Evolutionary conservation across 305 asterid species (phyloP).

Genomic region (Fraxinus platypoda): DNA sequence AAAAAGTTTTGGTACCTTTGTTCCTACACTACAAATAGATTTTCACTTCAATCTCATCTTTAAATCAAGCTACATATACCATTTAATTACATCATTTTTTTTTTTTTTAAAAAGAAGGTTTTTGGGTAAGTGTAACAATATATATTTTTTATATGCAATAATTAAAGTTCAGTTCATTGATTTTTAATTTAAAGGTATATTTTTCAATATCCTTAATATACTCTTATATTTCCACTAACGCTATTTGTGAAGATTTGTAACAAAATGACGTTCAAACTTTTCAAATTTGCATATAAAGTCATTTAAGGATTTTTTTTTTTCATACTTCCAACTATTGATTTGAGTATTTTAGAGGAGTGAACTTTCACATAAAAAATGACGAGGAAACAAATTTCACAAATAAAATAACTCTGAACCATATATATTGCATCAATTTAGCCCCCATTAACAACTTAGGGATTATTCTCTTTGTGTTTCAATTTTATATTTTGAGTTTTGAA

Average conservation of each 20-base stretch:
- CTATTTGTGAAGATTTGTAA: neutral
- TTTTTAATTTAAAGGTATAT: no score
- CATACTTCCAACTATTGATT: no score
- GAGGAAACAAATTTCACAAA: neutral
- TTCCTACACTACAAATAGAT: neutral
- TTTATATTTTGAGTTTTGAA: no score
- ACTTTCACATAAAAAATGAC: no score
- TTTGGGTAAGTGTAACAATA: neutral
- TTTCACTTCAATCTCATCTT: neutral
- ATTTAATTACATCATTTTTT: neutral
- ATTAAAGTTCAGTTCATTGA: no score
- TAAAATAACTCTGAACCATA: neutral
- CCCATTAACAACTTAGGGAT: neutral
- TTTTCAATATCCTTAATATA: neutral
- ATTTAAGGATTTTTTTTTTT: no score
- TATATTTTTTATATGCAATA: no score
- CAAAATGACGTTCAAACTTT: neutral
- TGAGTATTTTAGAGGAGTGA: neutral
- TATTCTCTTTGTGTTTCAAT: no score
- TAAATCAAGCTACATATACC: neutral
- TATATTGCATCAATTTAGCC: neutral
- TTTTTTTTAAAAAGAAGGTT: no score
- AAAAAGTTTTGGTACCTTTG: neutral
- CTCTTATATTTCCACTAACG: neutral
- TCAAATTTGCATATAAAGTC: neutral